These are phyloP conservation scores for Mollisiaceae sp. DNA, from an alignment of 2,329 filamentous ascomycete species.

Conservation along the genomic window DNA sequence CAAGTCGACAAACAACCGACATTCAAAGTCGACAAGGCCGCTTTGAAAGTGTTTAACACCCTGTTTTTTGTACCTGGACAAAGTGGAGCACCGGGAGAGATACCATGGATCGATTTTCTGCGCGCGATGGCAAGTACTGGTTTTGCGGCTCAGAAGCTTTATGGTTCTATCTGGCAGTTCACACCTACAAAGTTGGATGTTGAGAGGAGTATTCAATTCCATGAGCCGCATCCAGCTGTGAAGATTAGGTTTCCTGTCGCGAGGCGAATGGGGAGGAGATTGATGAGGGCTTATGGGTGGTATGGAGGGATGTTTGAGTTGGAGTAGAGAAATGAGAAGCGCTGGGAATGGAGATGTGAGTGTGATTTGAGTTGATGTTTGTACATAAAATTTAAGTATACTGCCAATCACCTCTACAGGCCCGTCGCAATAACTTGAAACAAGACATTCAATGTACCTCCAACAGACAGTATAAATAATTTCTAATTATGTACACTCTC, in stretches of 20 bases:
- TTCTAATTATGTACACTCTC: too few relatives aligned
- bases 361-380: too few relatives aligned
- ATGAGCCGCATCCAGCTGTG: conserved; percentile 61
- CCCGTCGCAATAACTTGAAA: too few relatives aligned
- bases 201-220: conserved; percentile 60
- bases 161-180: conserved; percentile 67
- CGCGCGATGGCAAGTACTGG: conserved; percentile 55
- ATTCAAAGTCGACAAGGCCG: conserved; percentile 44
- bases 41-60: conserved; percentile 48
- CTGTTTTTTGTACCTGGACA: conserved; percentile 46
- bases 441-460: too few relatives aligned
- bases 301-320: conserved; percentile 50
- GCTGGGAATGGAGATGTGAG: too few relatives aligned
- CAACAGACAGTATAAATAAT: too few relatives aligned
- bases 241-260: conserved; percentile 57
- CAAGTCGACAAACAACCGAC: conserved; percentile 22
- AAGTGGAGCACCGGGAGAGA: conserved; percentile 49
- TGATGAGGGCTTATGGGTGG: conserved; percentile 59
- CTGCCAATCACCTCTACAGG: too few relatives aligned
- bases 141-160: conserved; percentile 59
- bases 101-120: conserved; percentile 58
- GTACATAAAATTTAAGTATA: too few relatives aligned
- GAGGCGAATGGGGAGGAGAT: conserved; percentile 52
- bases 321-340: conserved; percentile 11
- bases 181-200: conserved; percentile 46